Evolutionary conservation across 2,329 filamentous ascomycete species (phyloP).

Genomic region (Epichloe gansuensis): DNA sequence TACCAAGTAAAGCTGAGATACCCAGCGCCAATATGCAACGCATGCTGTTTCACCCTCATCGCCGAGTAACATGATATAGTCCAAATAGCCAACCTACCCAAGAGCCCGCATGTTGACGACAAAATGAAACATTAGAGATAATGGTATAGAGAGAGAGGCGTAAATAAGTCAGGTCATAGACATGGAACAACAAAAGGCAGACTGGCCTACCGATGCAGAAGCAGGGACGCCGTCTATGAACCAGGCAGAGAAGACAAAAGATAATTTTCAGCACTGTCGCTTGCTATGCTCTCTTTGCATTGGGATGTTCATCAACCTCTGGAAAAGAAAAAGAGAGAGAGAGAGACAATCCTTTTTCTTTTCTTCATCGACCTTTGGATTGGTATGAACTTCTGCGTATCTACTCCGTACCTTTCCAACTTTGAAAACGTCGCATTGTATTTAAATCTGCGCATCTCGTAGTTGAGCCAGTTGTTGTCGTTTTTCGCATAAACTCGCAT

Average conservation of each 20-base stretch:
- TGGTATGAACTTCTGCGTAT: too few species aligned
- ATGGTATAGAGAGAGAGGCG: too few species aligned
- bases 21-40: conserved; percentile 2
- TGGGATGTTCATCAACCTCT: neutral
- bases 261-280: neutral
- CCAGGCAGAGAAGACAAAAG: neutral
- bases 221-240: conserved; percentile 1
- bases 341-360: neutral
- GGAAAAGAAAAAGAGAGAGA: too few species aligned
- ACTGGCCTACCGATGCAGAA: neutral
- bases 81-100: neutral
- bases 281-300: conserved; percentile 4
- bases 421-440: too few species aligned
- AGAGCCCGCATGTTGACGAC: neutral
- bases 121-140: neutral
- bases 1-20: neutral
- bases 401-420: too few species aligned
- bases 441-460: too few species aligned
- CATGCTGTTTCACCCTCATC: neutral
- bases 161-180: neutral
- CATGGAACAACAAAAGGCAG: neutral
- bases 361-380: neutral
- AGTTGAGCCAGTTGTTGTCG: too few species aligned
- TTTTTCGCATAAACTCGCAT: too few species aligned
- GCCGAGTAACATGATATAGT: neutral